Evolutionary conservation across 441 rosid genomes (phyloP), one percentile per base, ranked within the genome.

Genomic region (Populus hybrid): DNA sequence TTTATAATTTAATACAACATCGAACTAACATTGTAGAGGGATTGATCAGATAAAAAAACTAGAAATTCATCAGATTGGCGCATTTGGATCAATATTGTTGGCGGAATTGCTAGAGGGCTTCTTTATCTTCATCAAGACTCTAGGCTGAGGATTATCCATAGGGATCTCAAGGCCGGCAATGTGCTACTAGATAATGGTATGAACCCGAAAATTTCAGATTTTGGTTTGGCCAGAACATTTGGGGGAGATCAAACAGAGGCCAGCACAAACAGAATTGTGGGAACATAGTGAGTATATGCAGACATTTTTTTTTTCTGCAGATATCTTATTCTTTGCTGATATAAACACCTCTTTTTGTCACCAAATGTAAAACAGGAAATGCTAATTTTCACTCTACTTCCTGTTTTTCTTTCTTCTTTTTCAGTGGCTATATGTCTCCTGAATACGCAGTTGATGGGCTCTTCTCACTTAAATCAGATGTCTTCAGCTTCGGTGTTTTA

Each of bases 191-290:
- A 81, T 36, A 80, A 18, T 8, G 64, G 21, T n/a, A 54, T 81
- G 80, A 77, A 81, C 30, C 77, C 80, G 4, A 77, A 81, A 73
- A 81, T 81, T 32, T 77, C 83, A 12, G 83, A 81, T 30, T 81
- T 81, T 50, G 83, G 80, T 0, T 4, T 81, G 50, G 83, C 83
- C 8, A 67, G 75, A 73, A 77, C 28, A 32, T 77, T 81, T 67
- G 71, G 74, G 0, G 83, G 64, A 9, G 80, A 81, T 40, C 83
- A 81, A 73, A 81, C 77, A 1, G 67, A 73, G 74, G 74, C 54
- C 3, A 81, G 50, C 34, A 81, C 80, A 40, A 72, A 59, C 3
- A 24, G 57, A 67, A 76, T 76, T 12, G 79, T 72, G 9, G 83
- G 79, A 59, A 76, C 83, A 72, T 80, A 24, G 79, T 80, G 42